Percentiles rank a stretch among this genome's conserved stretches.
Evolutionary conservation across 2,329 filamentous ascomycete genomes (phyloP).

Genomic region (Arachnopeziza araneosa): DNA sequence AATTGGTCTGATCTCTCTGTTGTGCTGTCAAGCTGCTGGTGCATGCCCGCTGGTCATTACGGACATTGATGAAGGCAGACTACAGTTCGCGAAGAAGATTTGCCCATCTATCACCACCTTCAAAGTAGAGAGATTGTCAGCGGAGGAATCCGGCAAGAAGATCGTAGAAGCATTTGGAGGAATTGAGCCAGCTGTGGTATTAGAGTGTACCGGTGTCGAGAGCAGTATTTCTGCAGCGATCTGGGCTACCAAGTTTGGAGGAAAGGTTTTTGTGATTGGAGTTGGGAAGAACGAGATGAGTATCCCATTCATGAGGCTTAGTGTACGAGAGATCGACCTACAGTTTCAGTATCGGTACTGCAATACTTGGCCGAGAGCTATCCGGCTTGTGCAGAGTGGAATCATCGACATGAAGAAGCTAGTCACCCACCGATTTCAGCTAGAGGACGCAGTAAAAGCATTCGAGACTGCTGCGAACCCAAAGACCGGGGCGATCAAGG

Average conservation of each 20-base stretch:
- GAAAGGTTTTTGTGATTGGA: conserved; percentile 94
- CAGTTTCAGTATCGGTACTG: conserved; percentile 96
- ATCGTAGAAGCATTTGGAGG: conserved; percentile 69
- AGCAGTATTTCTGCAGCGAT: conserved; percentile 81
- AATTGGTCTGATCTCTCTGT: conserved; percentile 83
- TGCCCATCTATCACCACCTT: conserved; percentile 76
- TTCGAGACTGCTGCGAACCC: conserved; percentile 86
- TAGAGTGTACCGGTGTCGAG: conserved; percentile 96
- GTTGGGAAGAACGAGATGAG: conserved; percentile 94
- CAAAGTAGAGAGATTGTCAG: conserved; percentile 61
- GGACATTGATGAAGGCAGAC: conserved; percentile 82
- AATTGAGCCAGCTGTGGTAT: conserved; percentile 71
- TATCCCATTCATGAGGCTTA: conserved; percentile 91
- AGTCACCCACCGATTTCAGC: conserved; percentile 79
- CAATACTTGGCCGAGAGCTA: conserved; percentile 94
- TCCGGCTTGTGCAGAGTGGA: conserved; percentile 77
- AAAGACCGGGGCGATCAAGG: conserved; percentile 94
- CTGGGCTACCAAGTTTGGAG: conserved; percentile 88
- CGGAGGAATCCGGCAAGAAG: conserved; percentile 65
- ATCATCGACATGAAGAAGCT: conserved; percentile 76
- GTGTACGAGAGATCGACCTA: conserved; percentile 85
- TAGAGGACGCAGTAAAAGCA: conserved; percentile 84
- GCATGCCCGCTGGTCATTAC: conserved; percentile 90
- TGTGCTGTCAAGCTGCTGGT: conserved; percentile 80
- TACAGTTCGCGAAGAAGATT: conserved; percentile 79